Evolutionary conservation across 2,329 filamentous ascomycete genomes (phyloP).

Genomic region (Fusarium penzigii): DNA sequence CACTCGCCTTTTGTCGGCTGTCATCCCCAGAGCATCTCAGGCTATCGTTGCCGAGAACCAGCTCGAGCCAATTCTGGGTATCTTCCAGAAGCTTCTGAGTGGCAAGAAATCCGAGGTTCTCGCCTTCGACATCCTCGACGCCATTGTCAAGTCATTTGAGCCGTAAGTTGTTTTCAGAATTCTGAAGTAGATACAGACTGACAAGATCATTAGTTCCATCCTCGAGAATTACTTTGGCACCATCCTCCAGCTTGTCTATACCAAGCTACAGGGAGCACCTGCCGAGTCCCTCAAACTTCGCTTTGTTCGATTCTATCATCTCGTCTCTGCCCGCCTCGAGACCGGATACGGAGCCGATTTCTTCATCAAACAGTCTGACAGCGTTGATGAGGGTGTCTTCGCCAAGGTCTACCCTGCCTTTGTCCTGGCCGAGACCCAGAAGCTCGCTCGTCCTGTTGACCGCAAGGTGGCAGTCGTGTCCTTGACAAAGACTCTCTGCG

Average conservation of each 20-base stretch:
- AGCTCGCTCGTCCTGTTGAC: constrained; percentile 83
- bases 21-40: constrained; percentile 75
- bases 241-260: constrained; percentile 81
- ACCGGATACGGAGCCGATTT: constrained; percentile 89
- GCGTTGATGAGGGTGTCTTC: constrained; percentile 78
- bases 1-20: constrained; percentile 78
- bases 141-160: constrained; percentile 72
- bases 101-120: constrained; percentile 83
- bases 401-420: constrained; percentile 82
- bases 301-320: constrained; percentile 93
- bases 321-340: constrained; percentile 76
- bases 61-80: constrained; percentile 84
- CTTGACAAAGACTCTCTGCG: constrained; percentile 86
- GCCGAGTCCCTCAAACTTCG: constrained; percentile 82
- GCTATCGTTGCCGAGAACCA: constrained; percentile 78
- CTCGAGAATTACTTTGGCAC: constrained; percentile 77
- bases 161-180: constrained; percentile 51
- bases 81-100: constrained; percentile 87
- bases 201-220: constrained; percentile 47
- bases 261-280: constrained; percentile 65
- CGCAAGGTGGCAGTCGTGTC: constrained; percentile 93
- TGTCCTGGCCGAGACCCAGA: constrained; percentile 85
- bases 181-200: constrained; percentile 13
- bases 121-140: constrained; percentile 88
- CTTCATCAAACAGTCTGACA: constrained; percentile 82